Conservation (phyloP, 2,329 filamentous ascomycete genomes). For the Bimuria novae-zelandiae region DNA sequence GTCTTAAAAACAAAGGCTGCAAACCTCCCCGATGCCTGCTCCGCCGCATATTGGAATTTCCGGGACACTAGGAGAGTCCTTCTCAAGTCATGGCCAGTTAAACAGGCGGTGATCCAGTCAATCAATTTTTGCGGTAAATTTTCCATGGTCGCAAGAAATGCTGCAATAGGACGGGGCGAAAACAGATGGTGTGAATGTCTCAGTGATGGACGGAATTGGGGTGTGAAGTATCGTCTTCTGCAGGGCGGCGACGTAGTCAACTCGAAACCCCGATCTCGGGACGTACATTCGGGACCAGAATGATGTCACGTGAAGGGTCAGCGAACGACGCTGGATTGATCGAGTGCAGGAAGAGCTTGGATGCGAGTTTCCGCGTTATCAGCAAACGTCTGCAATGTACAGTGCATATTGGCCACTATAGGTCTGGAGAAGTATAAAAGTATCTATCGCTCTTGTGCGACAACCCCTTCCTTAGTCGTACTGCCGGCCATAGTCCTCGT, state of each 20-base stretch:
- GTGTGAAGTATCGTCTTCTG: not conserved
- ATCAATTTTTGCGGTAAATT: slow-evolving; percentile 1
- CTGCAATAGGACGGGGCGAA: not conserved
- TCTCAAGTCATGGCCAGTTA: not conserved
- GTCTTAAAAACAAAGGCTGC: not conserved
- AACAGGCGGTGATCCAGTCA: not conserved
- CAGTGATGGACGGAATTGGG: not conserved
- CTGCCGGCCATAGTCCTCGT: no score
- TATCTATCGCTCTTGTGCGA: no score
- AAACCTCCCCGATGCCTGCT: not conserved
- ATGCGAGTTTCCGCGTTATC: no score
- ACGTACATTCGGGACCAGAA: not conserved
- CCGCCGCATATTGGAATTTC: slow-evolving; percentile 2
- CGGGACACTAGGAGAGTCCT: not conserved
- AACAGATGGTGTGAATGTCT: not conserved
- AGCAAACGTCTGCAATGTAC: no score
- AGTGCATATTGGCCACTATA: no score
- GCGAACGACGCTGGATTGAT: no score
- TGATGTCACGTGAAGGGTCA: not conserved
- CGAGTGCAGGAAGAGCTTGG: no score
- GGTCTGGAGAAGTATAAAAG: no score
- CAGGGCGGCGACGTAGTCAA: not conserved
- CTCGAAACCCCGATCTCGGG: not conserved
- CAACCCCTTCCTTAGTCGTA: no score
- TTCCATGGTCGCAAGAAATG: not conserved